Base-by-base conservation (phyloP, 2,329 filamentous ascomycete genomes). In the Xylaria sp. region DNA sequence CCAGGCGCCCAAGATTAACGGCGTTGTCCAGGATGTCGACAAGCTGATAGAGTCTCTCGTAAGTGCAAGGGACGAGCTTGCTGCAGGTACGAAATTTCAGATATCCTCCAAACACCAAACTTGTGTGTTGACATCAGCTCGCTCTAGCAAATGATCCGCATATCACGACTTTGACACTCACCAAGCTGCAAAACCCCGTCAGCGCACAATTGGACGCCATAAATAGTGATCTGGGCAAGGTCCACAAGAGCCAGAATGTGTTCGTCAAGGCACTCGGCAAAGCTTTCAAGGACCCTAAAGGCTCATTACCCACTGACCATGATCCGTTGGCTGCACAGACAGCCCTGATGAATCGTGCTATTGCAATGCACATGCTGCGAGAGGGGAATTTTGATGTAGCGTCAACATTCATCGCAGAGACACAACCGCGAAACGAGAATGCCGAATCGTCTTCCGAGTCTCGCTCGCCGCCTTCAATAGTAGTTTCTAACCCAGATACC, bases 351-450 rank as follows among this genome's bases (percentile, higher is more conserved):
- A 95, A 97, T 75, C 86, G 92, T 59, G 93, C 94, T 5, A 95
- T 99, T 67, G 90, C 90, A 8, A 97, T 97, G 92, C 94, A 99
- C 71, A 83, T 99, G 19, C 82, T 99, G 46, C 90, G 94, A 47
- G 93, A 97, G 76, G 94, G 94, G 53, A 90, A 96, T 71, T 99
- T 99, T 74, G 82, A 81, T 19, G 92, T 96, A 1, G 93, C 93
- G 10, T 86, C 87, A 13, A 91, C 87, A 1, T 97, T 99, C 68
- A 84, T 96, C 53, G 78, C 82, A 11, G 94, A 97, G 78, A 84
- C 78, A 13, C 75, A 78, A 60, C 73, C 78, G 9, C 65, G 66
- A 18, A 58, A 59, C 49, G 60, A 64, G 7, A 53, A 60, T 6
- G 23, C 56, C 42, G 35, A 35, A 7, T 60, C 70, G 35, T 46